Evolutionary conservation across 2,329 filamentous ascomycete species (phyloP).

Genomic region (Colletotrichum spaethianum): DNA sequence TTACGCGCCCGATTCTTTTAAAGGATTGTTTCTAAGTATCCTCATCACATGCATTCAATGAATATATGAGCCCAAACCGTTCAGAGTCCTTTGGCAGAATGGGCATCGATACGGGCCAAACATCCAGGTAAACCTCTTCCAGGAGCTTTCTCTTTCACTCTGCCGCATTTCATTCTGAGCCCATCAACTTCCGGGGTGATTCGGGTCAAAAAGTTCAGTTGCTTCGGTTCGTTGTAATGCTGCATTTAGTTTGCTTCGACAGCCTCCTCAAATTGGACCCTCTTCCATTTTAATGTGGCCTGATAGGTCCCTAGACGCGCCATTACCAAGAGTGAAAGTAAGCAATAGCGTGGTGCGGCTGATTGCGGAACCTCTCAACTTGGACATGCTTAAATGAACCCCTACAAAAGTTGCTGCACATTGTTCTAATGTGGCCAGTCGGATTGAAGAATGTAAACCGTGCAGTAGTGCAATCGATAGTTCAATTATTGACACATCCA

Average conservation of each 20-base stretch:
- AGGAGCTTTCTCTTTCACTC: neutral
- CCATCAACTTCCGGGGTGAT: neutral
- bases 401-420: neutral
- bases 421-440: neutral
- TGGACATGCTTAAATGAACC: neutral
- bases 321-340: neutral
- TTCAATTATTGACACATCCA: neutral
- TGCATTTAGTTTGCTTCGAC: too few relatives aligned
- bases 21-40: neutral
- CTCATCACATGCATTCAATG: neutral
- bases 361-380: neutral
- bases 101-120: neutral
- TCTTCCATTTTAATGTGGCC: neutral
- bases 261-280: too few relatives aligned
- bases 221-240: too few relatives aligned
- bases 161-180: neutral
- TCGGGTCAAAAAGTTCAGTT: too few relatives aligned
- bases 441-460: neutral
- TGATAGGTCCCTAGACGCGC: neutral
- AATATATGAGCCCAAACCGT: too few relatives aligned
- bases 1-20: neutral
- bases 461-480: constrained; percentile 4
- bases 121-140: neutral
- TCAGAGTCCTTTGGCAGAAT: neutral
- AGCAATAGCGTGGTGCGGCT: constrained; percentile 11